Base-by-base conservation (phyloP, 2,329 filamentous ascomycete species). In the Fusarium irregulare region DNA sequence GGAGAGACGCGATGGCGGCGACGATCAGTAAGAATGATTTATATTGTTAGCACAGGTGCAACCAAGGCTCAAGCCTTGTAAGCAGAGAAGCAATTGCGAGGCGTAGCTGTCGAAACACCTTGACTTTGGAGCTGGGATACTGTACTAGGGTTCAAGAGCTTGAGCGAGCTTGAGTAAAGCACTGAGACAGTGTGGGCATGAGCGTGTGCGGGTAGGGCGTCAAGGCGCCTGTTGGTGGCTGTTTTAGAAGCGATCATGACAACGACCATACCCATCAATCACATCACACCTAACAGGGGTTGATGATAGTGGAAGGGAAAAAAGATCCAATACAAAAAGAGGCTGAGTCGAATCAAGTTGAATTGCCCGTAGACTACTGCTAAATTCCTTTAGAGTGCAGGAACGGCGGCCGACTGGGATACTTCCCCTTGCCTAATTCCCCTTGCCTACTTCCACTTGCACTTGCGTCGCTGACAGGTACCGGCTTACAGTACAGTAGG, bases 171-270 rank as follows among this genome's bases (percentile, higher is more conserved):
- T 30, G 32, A 23, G 30, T 14, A 27, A 42, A 27, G 34, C 30
- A 59, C 57, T 45, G 46, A 57, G 51, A 50, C 56, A 53, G 53
- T 16, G 42, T 49, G 45, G 37, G 56, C 37, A 54, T 32, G 40
- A 65, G 50, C 49, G 41, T 63, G 27, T 44, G 20, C 67, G 72
- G 72, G 66, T 73, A 76, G 56, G 73, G 73, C 73, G 73, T 76
- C 65, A 76, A 72, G 64, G 73, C 73, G 73, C 66, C 64, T 72
- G 64, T 70, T 66, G 65, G 71, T 75, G 64, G 68, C 66, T 73
- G 62, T 45, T 60, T 49, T 46, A 57, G 60, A 64, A 60, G 58
- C 59, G 72, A 71, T 70, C 68, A 57, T 60, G 70, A 65, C 42
- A 59, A 62, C 62, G 34, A 40, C 18, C 48, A n/a, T 61, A 55